Evolutionary conservation across 768 basidiomycete genomes (phyloP), one percentile per base, ranked within the genome.

Genomic region (Rhodotorula kratochvilovae): DNA sequence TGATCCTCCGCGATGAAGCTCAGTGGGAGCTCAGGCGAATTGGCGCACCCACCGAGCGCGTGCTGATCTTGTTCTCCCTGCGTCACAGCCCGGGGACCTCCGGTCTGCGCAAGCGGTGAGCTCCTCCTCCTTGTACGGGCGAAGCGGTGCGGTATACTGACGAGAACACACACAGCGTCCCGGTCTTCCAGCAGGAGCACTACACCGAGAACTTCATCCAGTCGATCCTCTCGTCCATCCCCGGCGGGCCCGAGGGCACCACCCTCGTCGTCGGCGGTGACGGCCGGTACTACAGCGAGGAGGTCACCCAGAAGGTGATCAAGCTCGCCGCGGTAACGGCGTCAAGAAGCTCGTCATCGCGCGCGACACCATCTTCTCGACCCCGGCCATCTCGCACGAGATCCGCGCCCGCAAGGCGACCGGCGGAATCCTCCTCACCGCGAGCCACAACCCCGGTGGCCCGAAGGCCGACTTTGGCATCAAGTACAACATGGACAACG

Each of bases 141-240:
- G 55, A 6, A 15, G 5, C 19, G 48, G 43, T 17, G 46, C 27
- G 42, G 7, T 19, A 2, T 19, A 23, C 50, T 21, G 35, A 39
- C 36, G 35, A 23, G 48, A 15, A 31, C 16, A 21, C 36, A 0
- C 16, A 50, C 79, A 94, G 92, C 79, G 96, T 98, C 81, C 97
- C 95, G 83, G 87, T 98, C 77, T 99, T 99, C 86, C 91, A 99
- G 82, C 92, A 97, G 81, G 85, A 91, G 91, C 88, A 98, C 84
- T 99, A 98, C 83, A 99, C 96, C 56, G 96, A 98, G 83, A 99
- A 98, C 85, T 99, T 99, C 77, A 81, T 97, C 68, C 95, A 98
- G 81, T 82, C 95, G 76, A 99, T 92, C 84, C 86, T 94, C 87
- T 90, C 81, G 36, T 90, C 94, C 65, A 91, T 98, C 82, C 86